Evolutionary conservation across 1,284 basidiomycete species (phyloP).

Genomic region (Puccinia triticina): DNA sequence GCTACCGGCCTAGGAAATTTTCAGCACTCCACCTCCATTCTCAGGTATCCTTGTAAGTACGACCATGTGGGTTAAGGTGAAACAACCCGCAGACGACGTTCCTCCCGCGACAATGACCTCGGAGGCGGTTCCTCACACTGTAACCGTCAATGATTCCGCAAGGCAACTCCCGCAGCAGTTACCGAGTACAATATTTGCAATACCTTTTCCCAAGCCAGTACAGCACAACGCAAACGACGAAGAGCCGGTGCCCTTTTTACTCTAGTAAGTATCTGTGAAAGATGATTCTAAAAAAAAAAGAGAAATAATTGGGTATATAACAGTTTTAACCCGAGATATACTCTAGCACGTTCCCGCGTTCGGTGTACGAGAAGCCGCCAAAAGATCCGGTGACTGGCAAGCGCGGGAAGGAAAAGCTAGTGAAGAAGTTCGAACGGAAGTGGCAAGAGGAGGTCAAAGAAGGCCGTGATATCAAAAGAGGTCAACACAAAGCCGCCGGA

Average conservation of each 20-base stretch:
- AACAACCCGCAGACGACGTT: neutral
- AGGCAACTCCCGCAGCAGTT: neutral
- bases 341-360: constrained; percentile 41
- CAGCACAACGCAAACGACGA: neutral
- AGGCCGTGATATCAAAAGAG: constrained; percentile 35
- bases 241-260: neutral
- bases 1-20: too few species aligned
- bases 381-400: constrained; percentile 37
- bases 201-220: constrained; percentile 31
- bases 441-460: constrained; percentile 49
- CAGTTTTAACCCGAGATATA: neutral
- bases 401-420: constrained; percentile 27
- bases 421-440: constrained; percentile 43
- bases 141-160: neutral
- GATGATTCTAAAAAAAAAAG: neutral
- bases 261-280: constrained; percentile 20
- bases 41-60: too few species aligned
- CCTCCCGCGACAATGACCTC: neutral
- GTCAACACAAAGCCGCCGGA: constrained; percentile 23
- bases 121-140: neutral
- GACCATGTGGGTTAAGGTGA: constrained; percentile 7
- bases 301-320: neutral
- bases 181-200: constrained; percentile 40
- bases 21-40: too few species aligned
- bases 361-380: constrained; percentile 31